Conservation (phyloP, 768 basidiomycete genomes). For the Strobilomyces dryophilus region DNA sequence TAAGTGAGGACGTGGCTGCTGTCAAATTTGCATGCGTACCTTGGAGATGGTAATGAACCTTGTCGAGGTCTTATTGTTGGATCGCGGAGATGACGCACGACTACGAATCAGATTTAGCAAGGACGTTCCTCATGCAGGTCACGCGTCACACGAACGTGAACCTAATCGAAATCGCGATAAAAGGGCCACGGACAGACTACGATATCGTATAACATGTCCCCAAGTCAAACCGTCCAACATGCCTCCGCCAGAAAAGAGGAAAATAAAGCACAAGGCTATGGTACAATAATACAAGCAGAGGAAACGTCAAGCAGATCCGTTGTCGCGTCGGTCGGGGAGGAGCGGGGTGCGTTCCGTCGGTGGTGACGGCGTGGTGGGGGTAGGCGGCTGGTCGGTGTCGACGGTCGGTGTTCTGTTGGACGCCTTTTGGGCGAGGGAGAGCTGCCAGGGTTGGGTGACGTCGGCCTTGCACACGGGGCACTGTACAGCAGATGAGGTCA, state of each 20-base stretch:
- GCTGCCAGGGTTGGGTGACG: slow-evolving; percentile 62
- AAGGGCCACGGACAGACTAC: slow-evolving; percentile 7
- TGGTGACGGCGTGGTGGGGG: slow-evolving; percentile 12
- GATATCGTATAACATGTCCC: slow-evolving; percentile 9
- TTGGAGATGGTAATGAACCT: slow-evolving; percentile 26
- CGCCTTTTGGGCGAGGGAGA: slow-evolving; percentile 16
- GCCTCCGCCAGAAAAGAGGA: neutral
- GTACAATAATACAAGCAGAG: slow-evolving; percentile 24
- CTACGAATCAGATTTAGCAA: slow-evolving; percentile 8
- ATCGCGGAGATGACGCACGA: slow-evolving; percentile 11
- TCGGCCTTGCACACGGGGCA: slow-evolving; percentile 93
- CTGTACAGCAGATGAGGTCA: slow-evolving; percentile 35
- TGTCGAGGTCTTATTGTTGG: slow-evolving; percentile 27
- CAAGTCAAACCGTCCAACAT: neutral
- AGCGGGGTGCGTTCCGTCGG: slow-evolving; percentile 34
- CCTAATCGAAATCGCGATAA: slow-evolving; percentile 20
- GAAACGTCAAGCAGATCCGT: slow-evolving; percentile 7
- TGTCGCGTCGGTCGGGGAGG: slow-evolving; percentile 19
- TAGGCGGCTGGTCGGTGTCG: slow-evolving; percentile 3
- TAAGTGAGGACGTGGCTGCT: slow-evolving; percentile 12
- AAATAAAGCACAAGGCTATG: slow-evolving; percentile 13
- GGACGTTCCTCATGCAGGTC: neutral
- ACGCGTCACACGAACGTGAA: slow-evolving; percentile 10
- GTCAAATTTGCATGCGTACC: slow-evolving; percentile 28
- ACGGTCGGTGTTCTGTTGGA: slow-evolving; percentile 2